Base-by-base conservation (phyloP, 2,329 filamentous ascomycete species). In the Gaeumannomyces sp. region DNA sequence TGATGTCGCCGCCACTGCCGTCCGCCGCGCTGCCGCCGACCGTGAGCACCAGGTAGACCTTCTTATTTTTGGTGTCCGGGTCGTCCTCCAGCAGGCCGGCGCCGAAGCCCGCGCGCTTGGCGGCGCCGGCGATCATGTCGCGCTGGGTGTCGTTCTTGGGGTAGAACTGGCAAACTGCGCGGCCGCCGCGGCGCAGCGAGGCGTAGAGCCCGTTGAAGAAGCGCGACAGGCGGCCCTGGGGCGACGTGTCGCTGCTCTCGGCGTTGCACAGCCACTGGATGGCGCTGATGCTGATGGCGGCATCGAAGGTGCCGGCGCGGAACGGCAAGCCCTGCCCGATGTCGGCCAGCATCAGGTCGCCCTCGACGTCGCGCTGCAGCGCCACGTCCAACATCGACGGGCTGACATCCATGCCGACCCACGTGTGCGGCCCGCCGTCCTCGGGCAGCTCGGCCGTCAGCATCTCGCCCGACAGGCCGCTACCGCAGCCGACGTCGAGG, bases 211-310 rank as follows among this genome's bases (percentile, higher is more conserved):
- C 92, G 72, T 96, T 92, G 76, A 99, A 99, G 74, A 99, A 99
- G 59, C 94, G 83, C 5, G 86, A 84, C 31, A 99, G 77, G 7
- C 95, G 81, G 0, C 90, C 92, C 33, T 90, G 85, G 0, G 93
- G 90, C 1, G 85, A 91, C 0, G 95, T 93, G 62, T 96, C 92
- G 73, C 87, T 91, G 66, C 85, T 91, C 76, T 98, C 95, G 57
- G 94, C 95, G 76, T 97, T 98, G 77, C 95, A 99, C 35, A 99
- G 83, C 95, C 95, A 99, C 77, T 99, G 95, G n/a, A 99, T 90
- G 0, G 95, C 95, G 70, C 88, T 92, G 74, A 99, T 98, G 72
- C 89, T 93, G 71, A 99, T 93, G 28, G 95, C 95, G 0, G 94
- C 95, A 75, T 99, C 95, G 73, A 99, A 99, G 0, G 89, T 87